Percentiles rank a stretch among this genome's conserved stretches.
Conservation (phyloP, 2,329 filamentous ascomycete genomes). For the Thielaviopsis euricoi region DNA sequence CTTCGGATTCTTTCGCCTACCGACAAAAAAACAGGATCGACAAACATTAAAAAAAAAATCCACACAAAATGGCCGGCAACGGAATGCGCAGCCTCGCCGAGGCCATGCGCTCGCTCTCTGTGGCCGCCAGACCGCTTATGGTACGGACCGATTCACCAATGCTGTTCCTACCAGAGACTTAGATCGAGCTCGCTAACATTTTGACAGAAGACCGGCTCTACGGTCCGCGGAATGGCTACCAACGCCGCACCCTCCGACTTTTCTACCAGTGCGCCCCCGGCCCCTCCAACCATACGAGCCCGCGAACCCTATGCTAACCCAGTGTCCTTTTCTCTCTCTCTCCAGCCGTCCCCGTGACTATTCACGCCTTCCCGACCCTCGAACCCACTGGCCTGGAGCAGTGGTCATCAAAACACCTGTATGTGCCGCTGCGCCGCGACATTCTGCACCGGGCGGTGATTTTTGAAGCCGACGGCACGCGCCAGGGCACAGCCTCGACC, state of each 20-base stretch:
- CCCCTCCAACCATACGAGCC: not conserved
- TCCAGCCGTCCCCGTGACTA: slow-evolving; percentile 59
- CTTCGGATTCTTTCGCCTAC: too few species aligned
- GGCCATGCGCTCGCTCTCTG: slow-evolving; percentile 30
- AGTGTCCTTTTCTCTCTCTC: too few species aligned
- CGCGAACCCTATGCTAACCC: slow-evolving; percentile 18
- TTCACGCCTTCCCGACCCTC: slow-evolving; percentile 79
- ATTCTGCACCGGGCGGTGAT: slow-evolving; percentile 83
- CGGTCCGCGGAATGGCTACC: slow-evolving; percentile 38
- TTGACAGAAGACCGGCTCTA: not conserved
- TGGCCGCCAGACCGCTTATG: not conserved
- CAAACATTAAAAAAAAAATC: not conserved
- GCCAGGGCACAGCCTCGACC: slow-evolving; percentile 69
- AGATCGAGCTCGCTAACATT: not conserved
- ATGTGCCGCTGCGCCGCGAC: slow-evolving; percentile 76
- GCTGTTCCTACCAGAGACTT: too few species aligned
- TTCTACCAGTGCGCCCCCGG: slow-evolving; percentile 26
- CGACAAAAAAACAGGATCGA: too few species aligned
- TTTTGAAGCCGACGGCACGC: slow-evolving; percentile 78
- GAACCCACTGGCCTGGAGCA: slow-evolving; percentile 64
- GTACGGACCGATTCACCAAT: not conserved
- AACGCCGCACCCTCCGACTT: slow-evolving; percentile 27
- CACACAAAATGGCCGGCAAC: slow-evolving; percentile 26
- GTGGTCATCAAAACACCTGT: slow-evolving; percentile 69
- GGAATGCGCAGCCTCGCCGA: slow-evolving; percentile 33